Evolutionary conservation across 2,329 filamentous ascomycete species (phyloP).

Genomic region (Neonectria hederae): DNA sequence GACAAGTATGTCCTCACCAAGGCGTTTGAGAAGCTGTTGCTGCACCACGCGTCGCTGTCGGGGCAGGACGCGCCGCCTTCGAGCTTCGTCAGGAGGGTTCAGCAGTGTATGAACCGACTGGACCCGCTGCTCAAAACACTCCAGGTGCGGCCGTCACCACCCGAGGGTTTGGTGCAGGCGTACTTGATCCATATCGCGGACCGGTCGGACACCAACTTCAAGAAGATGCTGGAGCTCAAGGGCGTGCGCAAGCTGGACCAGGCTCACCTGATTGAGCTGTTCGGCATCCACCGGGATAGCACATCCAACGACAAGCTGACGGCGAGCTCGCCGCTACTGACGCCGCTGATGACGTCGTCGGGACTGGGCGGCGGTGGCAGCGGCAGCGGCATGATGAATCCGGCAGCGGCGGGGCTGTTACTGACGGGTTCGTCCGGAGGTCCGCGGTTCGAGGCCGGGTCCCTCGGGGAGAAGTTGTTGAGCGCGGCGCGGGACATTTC

Average conservation of each 20-base stretch:
- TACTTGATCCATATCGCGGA: constrained; percentile 98
- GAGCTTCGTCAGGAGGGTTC: constrained; percentile 86
- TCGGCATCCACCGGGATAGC: constrained; percentile 81
- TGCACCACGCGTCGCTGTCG: constrained; percentile 63
- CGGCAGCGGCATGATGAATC: constrained; percentile 48
- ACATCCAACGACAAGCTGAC: constrained; percentile 76
- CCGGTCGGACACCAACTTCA: constrained; percentile 92
- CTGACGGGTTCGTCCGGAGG: constrained; percentile 44
- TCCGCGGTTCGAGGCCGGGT: constrained; percentile 79
- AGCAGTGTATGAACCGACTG: constrained; percentile 83
- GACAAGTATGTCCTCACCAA: constrained; percentile 93
- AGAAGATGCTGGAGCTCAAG: constrained; percentile 94
- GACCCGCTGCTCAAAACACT: constrained; percentile 95
- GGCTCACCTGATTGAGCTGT: constrained; percentile 83
- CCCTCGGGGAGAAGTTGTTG: constrained; percentile 86
- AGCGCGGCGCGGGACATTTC: constrained; percentile 89
- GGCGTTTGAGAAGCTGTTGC: constrained; percentile 76
- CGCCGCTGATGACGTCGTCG: constrained; percentile 66
- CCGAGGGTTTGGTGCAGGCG: constrained; percentile 93
- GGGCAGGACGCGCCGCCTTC: constrained; percentile 55
- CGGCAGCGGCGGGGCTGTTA: constrained; percentile 54
- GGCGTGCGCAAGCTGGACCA: constrained; percentile 89
- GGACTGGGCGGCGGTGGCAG: constrained; percentile 52
- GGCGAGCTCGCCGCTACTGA: constrained; percentile 74
- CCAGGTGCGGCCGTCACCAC: constrained; percentile 89